Base-by-base conservation (phyloP, 108 stramenopile species). In the Fragilariopsis cylindrus region DNA sequence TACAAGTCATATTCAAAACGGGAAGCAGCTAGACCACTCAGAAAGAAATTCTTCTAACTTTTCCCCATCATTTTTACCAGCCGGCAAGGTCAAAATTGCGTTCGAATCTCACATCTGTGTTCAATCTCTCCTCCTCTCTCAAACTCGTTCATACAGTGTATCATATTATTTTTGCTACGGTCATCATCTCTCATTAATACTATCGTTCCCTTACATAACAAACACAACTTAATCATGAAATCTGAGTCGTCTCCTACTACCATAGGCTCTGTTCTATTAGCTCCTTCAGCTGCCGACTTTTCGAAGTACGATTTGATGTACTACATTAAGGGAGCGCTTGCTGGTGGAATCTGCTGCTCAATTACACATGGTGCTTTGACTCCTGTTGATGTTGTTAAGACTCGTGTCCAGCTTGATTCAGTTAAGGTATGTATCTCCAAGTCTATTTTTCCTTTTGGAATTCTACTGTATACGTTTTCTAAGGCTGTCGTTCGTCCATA, bases 371-470 rank as follows among this genome's bases (percentile, higher is more conserved):
- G 96, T 43, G 97, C 96, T 73, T 84, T 98, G 46, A 94, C 92
- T 73, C 98, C 97, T 68, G 96, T 99, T 57, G 97, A 98, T 77
- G 97, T 98, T 40, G 97, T 97, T 58, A 98, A 98, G 87, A 98
- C 98, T 54, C 93, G 96, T 71, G 97, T 98, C 19, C 98, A 97
- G 83, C 91, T 98, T 60, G 92, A 97, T 66, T 82, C 94, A 48
- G 86, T 79, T 58, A 95, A 92, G 87, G 87, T 90, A 72, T 42
- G 86, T 67, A 7, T 5, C 45, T 4, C 47, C 50, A 13, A 19
- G 47, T 18, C 49, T 47, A 18, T 18, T 40, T 67, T 11, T 67
- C 16, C 2, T 11, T 8, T 45, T 40, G 30, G 13, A 67, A 45
- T 45, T 9, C 9, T 2, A 45, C 3, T 11, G 11, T 62, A 18